Evolutionary conservation across 2,329 filamentous ascomycete genomes (phyloP).

Genomic region (Cryphonectria radicalis): DNA sequence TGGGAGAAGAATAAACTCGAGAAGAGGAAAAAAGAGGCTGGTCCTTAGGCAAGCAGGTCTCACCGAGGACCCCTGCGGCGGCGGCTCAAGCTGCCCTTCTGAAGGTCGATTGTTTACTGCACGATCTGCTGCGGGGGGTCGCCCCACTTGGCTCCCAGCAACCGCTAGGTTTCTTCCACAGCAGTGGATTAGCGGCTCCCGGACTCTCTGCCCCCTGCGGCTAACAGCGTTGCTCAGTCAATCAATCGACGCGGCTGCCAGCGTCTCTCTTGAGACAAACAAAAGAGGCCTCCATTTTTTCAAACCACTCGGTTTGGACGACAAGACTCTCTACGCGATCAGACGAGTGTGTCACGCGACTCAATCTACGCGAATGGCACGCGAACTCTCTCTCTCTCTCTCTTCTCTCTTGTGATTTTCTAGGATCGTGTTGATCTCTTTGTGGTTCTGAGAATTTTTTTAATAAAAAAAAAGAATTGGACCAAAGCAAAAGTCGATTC

Average conservation of each 20-base stretch:
- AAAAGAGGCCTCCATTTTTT: constrained; percentile 26
- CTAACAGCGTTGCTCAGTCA: constrained; percentile 17
- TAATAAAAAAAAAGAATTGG: constrained; percentile 12
- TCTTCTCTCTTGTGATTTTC: constrained; percentile 9
- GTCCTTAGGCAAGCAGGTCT: neutral
- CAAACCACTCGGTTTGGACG: constrained; percentile 1
- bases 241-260: constrained; percentile 22
- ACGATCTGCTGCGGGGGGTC: constrained; percentile 6
- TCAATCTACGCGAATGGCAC: constrained; percentile 29
- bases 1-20: neutral
- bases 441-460: neutral
- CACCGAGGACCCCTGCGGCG: neutral
- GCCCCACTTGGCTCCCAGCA: constrained; percentile 26
- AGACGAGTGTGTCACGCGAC: constrained; percentile 17
- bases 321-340: constrained; percentile 14
- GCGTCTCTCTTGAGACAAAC: no score
- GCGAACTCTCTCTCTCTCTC: constrained; percentile 21
- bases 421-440: neutral
- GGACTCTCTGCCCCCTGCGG: no score
- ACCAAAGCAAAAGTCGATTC: constrained; percentile 3
- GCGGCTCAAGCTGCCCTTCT: constrained; percentile 11
- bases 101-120: constrained; percentile 27
- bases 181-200: constrained; percentile 13
- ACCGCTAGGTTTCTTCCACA: constrained; percentile 21
- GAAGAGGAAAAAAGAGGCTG: neutral